These are phyloP conservation scores for Linnemannia hyalina DNA, from an alignment of 192 early-diverging fungal genomes.

Conservation along the genomic window DNA sequence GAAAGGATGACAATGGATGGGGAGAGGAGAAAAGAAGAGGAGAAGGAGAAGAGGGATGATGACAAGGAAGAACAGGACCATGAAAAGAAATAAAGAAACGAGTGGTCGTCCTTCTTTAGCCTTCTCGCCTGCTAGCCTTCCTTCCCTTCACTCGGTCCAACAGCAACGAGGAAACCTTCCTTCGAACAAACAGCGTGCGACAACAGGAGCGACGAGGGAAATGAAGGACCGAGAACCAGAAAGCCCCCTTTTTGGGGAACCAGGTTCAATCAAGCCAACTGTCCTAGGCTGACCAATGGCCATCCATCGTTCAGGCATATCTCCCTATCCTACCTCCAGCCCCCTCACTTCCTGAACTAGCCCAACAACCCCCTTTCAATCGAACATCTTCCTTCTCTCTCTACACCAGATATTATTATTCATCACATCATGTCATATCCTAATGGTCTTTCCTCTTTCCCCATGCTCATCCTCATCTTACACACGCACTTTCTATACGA, in stretches of 20 bases:
- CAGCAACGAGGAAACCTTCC: too few relatives aligned
- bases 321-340: neutral
- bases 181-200: too few relatives aligned
- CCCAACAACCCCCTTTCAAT: neutral
- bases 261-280: neutral
- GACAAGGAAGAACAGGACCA: neutral
- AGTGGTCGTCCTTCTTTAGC: neutral
- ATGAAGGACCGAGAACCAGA: too few relatives aligned
- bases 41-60: neutral
- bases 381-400: slow-evolving; percentile 2
- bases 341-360: neutral
- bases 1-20: neutral
- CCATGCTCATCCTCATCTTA: too few relatives aligned
- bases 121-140: too few relatives aligned
- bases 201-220: too few relatives aligned
- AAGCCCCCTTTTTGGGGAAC: neutral
- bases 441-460: neutral
- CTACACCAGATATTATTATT: neutral
- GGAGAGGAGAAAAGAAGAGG: neutral
- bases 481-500: neutral
- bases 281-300: neutral
- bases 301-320: neutral
- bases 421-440: neutral
- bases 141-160: too few relatives aligned
- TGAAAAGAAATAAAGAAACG: neutral